Conservation (phyloP, 2,329 filamentous ascomycete species). For the Drechslerella stenobrocha region DNA sequence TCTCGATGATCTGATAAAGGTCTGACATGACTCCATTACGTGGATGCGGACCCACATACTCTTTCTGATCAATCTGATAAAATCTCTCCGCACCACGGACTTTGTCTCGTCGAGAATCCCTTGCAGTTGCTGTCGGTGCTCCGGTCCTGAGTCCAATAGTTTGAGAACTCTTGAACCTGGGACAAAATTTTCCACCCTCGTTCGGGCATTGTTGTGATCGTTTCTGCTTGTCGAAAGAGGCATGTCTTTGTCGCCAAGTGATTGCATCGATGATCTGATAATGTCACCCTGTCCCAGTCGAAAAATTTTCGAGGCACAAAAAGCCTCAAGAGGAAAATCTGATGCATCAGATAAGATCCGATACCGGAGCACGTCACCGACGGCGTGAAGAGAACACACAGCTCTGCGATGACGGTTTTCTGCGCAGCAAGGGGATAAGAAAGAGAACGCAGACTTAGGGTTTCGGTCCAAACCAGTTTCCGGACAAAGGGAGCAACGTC, state of each 20-base stretch:
- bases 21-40: conserved; percentile 33
- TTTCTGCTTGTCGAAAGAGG: conserved; percentile 30
- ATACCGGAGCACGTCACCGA: conserved; percentile 39
- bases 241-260: conserved; percentile 37
- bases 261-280: conserved; percentile 47
- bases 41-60: conserved; percentile 22
- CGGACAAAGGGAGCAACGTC: too few species aligned
- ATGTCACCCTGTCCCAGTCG: conserved; percentile 29
- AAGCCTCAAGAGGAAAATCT: conserved; percentile 32
- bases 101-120: too few species aligned
- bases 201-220: conserved; percentile 13
- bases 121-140: background rate
- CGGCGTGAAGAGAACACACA: too few species aligned
- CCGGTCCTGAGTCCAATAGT: conserved; percentile 10
- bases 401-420: too few species aligned
- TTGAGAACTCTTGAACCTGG: conserved; percentile 26
- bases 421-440: conserved; percentile 15
- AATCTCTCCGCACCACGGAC: conserved; percentile 39
- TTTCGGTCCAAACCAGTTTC: too few species aligned
- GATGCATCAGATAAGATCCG: conserved; percentile 50
- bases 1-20: conserved; percentile 49
- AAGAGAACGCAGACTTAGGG: conserved; percentile 9
- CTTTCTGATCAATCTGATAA: conserved; percentile 47
- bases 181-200: conserved; percentile 29
- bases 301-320: conserved; percentile 7